Percentiles rank a stretch among this genome's conserved stretches.
Conservation (phyloP, 306 rosid species). For the Lotus japonicus region DNA sequence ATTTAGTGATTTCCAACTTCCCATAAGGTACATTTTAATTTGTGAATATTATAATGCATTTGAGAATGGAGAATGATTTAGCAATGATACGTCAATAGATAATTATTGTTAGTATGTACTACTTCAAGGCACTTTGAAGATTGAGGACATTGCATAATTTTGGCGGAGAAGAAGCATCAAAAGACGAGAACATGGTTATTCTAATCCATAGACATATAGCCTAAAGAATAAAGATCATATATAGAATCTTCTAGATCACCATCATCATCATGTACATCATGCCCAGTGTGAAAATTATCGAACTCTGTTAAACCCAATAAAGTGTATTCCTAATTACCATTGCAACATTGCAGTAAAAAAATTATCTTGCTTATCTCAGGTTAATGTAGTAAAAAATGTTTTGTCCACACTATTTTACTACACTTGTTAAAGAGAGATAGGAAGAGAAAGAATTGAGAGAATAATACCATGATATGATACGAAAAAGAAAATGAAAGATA, state of each 20-base stretch:
- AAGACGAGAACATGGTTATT: conserved; percentile 37
- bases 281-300: too few relatives aligned
- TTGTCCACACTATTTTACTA: too few relatives aligned
- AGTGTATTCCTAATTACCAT: too few relatives aligned
- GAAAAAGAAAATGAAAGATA: too few relatives aligned
- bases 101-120: not conserved
- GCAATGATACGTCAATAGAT: conserved; percentile 23
- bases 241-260: conserved; percentile 13
- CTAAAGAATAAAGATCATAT: not conserved
- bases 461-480: too few relatives aligned
- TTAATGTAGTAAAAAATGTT: too few relatives aligned
- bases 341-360: too few relatives aligned
- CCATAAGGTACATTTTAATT: not conserved
- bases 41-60: too few relatives aligned
- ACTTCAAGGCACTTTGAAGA: not conserved
- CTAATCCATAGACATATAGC: conserved; percentile 16
- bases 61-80: too few relatives aligned
- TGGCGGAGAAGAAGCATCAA: conserved; percentile 25
- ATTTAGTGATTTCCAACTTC: conserved; percentile 42
- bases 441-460: too few relatives aligned
- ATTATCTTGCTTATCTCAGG: too few relatives aligned
- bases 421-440: too few relatives aligned
- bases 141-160: conserved; percentile 14
- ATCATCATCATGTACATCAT: conserved; percentile 1
- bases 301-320: conserved; percentile 23